A percentile compares a stretch with the other conserved stretches of the same genome.
Evolutionary conservation across 2,329 filamentous ascomycete species (phyloP).

Genomic region (Phialophora verrucosa): DNA sequence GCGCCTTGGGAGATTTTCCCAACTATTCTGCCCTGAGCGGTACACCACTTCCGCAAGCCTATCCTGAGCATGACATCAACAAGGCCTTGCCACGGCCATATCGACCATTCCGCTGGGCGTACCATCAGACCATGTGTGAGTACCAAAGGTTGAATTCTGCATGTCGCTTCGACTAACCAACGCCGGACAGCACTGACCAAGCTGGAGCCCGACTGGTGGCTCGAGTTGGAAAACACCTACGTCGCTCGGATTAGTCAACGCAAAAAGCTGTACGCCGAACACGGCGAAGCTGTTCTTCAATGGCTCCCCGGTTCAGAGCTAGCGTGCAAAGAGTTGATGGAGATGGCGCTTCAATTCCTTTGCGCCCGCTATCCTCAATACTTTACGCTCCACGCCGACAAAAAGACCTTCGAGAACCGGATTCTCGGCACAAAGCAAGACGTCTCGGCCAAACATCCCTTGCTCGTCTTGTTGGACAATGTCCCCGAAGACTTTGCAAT

Average conservation of each 20-base stretch:
- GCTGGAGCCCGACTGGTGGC: constrained; percentile 82
- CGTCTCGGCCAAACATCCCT: constrained; percentile 66
- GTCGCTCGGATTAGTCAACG: constrained; percentile 70
- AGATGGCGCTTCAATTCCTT: constrained; percentile 82
- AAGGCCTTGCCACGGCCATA: constrained; percentile 76
- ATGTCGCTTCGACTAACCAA: constrained; percentile 6
- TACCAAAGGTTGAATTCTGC: constrained; percentile 31
- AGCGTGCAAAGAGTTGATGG: constrained; percentile 84
- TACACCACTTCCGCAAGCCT: constrained; percentile 71
- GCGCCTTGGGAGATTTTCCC: constrained; percentile 74
- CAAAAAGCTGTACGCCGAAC: constrained; percentile 65
- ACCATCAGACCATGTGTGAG: constrained; percentile 91
- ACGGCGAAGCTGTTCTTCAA: constrained; percentile 70
- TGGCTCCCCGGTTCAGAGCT: constrained; percentile 76
- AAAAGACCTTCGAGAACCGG: constrained; percentile 67
- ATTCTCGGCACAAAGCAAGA: constrained; percentile 69
- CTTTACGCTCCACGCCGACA: constrained; percentile 65
- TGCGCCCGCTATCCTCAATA: constrained; percentile 76
- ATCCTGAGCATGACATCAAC: constrained; percentile 69
- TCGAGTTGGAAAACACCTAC: constrained; percentile 83
- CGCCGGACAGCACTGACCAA: constrained; percentile 69
- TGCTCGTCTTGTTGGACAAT: constrained; percentile 75
- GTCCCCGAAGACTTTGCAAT: constrained; percentile 85
- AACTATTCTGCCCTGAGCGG: constrained; percentile 77
- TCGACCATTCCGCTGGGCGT: constrained; percentile 80